Percentiles rank a stretch among this genome's conserved stretches.
Evolutionary conservation across 495 filamentous ascomycete species (phyloP).

Genomic region (Eremomyces bilateralis): DNA sequence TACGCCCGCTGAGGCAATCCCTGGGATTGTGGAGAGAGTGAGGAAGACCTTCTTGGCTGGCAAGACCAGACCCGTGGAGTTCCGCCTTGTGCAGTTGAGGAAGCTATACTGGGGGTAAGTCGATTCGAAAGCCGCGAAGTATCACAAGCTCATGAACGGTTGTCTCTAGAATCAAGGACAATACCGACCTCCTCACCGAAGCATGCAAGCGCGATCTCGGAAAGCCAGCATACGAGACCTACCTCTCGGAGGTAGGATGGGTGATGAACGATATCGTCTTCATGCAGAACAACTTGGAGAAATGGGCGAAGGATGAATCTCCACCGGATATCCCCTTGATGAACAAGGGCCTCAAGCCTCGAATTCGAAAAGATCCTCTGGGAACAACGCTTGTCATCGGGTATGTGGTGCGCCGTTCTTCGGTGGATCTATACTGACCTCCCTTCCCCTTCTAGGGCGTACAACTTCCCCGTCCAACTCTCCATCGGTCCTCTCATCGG

Average conservation of each 20-base stretch:
- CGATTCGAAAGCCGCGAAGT: too few species aligned
- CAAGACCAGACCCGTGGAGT: slow-evolving; percentile 62
- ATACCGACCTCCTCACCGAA: slow-evolving; percentile 40
- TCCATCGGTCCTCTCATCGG: slow-evolving; percentile 60
- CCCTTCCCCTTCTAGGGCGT: slow-evolving; percentile 40
- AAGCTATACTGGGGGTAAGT: slow-evolving; percentile 79
- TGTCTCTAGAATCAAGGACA: slow-evolving; percentile 41
- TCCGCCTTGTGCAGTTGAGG: slow-evolving; percentile 63
- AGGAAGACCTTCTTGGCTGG: slow-evolving; percentile 49
- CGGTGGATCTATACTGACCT: too few species aligned
- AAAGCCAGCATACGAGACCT: slow-evolving; percentile 48
- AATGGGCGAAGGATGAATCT: slow-evolving; percentile 65
- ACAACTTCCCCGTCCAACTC: slow-evolving; percentile 79
- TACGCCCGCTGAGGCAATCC: slow-evolving; percentile 45
- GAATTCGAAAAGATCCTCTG: slow-evolving; percentile 73
- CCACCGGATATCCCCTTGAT: slow-evolving; percentile 43
- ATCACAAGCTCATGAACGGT: neutral
- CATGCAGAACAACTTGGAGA: slow-evolving; percentile 48
- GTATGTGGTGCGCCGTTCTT: slow-evolving; percentile 27
- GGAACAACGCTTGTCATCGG: slow-evolving; percentile 74
- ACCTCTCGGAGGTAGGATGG: slow-evolving; percentile 50
- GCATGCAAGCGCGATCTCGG: slow-evolving; percentile 54
- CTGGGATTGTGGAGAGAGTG: slow-evolving; percentile 30
- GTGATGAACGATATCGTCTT: slow-evolving; percentile 58
- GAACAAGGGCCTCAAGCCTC: slow-evolving; percentile 45